Evolutionary conservation across 805 yeast genomes (phyloP), one percentile per base, ranked within the genome.

Genomic region (Candida endomychidarum): DNA sequence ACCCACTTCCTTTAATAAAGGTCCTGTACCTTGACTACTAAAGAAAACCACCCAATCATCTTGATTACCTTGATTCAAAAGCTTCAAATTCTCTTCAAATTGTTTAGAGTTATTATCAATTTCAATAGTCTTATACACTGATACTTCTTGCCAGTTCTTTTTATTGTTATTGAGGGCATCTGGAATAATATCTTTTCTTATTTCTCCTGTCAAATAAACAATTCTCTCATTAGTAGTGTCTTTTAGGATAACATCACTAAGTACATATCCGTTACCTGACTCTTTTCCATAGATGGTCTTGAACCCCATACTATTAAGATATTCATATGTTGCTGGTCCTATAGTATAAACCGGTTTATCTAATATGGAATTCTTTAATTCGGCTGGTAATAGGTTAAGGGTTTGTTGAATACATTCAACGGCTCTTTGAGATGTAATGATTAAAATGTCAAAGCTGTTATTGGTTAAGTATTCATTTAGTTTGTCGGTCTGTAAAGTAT

Each of bases 401-500:
- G 75, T 57, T 26, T 67, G 65, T 45, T 75, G 76, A 9, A 88
- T 60, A 4, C 87, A 81, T 50, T 90, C 96, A 0, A 90, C 95
- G 2, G 96, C 95, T 48, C 98, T 61, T 57, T 91, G 97, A 2
- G 95, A 85, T 0, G 98, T 90, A 3, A 91, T 80, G 8, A 91
- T 83, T 25, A 88, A 33, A 2, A 45, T 32, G 8, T 43, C 37
- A 22, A 36, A 34, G 0, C 75, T 43, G 0, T 54, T 52, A 4
- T 78, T 68, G 2, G 53, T 52, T 8, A 88, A 61, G 37, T 72
- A 71, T 0, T 52, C 46, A 3, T 70, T 53, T 3, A 85, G 73
- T 10, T 61, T 66, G 0, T 55, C 49, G 8, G 77, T 70, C 43
- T 78, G 73, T 17, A 75, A 59, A 0, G 74, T 68, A 58, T 88